Conservation (phyloP, 1,284 basidiomycete species). For the Testicularia cyperi region DNA sequence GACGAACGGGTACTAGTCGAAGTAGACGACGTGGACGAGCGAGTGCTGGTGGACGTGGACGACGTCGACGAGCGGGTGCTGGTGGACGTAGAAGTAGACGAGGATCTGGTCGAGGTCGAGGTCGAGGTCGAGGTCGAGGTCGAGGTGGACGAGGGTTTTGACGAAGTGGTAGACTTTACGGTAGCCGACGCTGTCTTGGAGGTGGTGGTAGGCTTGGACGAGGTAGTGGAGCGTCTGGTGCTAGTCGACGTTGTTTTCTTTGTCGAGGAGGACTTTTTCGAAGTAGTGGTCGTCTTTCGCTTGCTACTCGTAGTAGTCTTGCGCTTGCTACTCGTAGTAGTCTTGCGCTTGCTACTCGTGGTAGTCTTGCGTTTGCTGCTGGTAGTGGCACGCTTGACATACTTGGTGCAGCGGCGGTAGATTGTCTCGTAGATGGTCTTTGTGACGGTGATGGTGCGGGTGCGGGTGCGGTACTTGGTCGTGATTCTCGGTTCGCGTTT, state of each 20-base stretch:
- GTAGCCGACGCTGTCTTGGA: neutral
- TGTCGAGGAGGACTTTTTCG: neutral
- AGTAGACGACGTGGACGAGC: neutral
- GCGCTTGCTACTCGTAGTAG: conserved; percentile 1
- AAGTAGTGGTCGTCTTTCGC: neutral
- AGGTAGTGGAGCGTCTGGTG: neutral
- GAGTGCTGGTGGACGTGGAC: neutral
- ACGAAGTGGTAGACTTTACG: neutral
- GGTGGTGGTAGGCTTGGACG: neutral
- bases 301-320: neutral
- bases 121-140: neutral
- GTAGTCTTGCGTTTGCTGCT: neutral
- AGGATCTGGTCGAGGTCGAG: conserved; percentile 1
- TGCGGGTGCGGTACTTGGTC: conserved; percentile 4
- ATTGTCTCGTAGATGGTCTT: conserved; percentile 31
- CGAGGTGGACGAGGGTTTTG: neutral
- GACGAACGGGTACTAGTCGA: neutral
- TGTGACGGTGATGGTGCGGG: conserved; percentile 11
- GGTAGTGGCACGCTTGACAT: conserved; percentile 2
- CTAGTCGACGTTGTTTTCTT: neutral
- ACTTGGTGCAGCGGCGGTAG: conserved; percentile 16
- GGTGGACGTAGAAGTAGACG: conserved; percentile 3
- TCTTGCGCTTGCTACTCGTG: conserved; percentile 1
- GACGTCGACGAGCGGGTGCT: neutral
- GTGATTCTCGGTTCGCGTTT: conserved; percentile 11